phyloP scores from a whole-genome alignment of 2,329 filamentous ascomycete species.

The Hypoxylon sp. region DNA sequence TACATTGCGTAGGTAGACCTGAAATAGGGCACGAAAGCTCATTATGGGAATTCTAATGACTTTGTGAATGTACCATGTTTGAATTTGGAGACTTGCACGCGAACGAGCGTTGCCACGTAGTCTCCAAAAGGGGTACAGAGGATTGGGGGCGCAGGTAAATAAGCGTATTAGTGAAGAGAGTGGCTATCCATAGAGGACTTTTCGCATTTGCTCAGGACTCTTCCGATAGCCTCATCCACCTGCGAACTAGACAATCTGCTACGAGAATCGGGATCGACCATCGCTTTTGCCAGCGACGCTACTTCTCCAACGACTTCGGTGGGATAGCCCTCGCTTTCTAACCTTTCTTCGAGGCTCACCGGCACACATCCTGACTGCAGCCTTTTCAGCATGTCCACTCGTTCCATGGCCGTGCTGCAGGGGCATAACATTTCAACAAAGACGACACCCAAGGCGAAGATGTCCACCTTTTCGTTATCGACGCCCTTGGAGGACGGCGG shows the following conservation, averaged over 20 bases:
- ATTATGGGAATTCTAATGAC: too few species aligned
- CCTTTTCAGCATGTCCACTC: slow-evolving; percentile 50
- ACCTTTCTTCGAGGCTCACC: slow-evolving; percentile 24
- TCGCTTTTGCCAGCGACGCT: slow-evolving; percentile 43
- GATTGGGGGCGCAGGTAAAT: background rate
- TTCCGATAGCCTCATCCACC: slow-evolving; percentile 43
- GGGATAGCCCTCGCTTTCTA: slow-evolving; percentile 42
- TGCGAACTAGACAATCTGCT: slow-evolving; percentile 44
- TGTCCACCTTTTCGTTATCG: slow-evolving; percentile 68
- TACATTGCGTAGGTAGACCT: too few species aligned
- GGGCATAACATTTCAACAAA: slow-evolving; percentile 71
- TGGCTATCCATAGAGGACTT: background rate
- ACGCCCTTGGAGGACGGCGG: slow-evolving; percentile 57
- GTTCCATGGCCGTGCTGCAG: slow-evolving; percentile 66
- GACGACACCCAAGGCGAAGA: slow-evolving; percentile 72
- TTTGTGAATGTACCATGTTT: too few species aligned
- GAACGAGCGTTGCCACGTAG: too few species aligned
- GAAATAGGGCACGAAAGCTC: too few species aligned
- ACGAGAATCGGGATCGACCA: slow-evolving; percentile 47
- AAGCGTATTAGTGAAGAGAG: background rate
- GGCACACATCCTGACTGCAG: slow-evolving; percentile 47
- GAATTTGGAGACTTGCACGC: too few species aligned
- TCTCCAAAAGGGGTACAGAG: too few species aligned
- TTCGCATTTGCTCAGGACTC: slow-evolving; percentile 38
- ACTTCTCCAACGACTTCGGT: slow-evolving; percentile 37